Conservation (phyloP, 2,329 filamentous ascomycete genomes). For the Neurospora crassa region DNA sequence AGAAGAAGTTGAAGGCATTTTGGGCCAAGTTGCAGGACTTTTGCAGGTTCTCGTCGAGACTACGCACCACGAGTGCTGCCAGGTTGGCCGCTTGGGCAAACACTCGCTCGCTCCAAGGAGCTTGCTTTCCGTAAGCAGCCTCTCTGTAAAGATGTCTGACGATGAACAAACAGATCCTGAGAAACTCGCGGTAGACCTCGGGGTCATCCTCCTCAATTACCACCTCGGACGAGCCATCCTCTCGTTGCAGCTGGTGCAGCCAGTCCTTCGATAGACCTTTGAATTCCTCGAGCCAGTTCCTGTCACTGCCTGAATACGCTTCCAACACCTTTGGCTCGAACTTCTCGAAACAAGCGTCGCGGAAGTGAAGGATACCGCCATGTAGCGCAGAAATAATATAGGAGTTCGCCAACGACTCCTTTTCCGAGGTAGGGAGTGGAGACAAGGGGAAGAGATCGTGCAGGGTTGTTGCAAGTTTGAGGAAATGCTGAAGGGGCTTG, state of each 20-base stretch:
- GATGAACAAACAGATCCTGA: conserved; percentile 29
- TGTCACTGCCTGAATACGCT: conserved; percentile 4
- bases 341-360: conserved; percentile 28
- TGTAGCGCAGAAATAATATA: conserved; percentile 29
- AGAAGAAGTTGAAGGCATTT: conserved; percentile 21
- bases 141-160: conserved; percentile 30
- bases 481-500: conserved; percentile 25
- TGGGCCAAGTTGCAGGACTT: conserved; percentile 14
- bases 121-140: conserved; percentile 4
- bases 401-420: conserved; percentile 24
- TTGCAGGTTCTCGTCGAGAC: conserved; percentile 20
- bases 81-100: conserved; percentile 20
- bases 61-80: conserved; percentile 21
- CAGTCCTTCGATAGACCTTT: conserved; percentile 16
- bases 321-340: conserved; percentile 10
- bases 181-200: conserved; percentile 22
- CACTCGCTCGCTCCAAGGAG: conserved; percentile 13
- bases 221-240: background rate
- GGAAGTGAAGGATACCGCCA: conserved; percentile 21
- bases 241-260: conserved; percentile 7
- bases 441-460: conserved; percentile 15
- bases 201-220: conserved; percentile 8
- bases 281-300: conserved; percentile 15
- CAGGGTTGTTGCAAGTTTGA: conserved; percentile 29
- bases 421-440: conserved; percentile 4